Evolutionary conservation across 176 grass and related monocot species (phyloP).

Genomic region (Aegilops tauschii): DNA sequence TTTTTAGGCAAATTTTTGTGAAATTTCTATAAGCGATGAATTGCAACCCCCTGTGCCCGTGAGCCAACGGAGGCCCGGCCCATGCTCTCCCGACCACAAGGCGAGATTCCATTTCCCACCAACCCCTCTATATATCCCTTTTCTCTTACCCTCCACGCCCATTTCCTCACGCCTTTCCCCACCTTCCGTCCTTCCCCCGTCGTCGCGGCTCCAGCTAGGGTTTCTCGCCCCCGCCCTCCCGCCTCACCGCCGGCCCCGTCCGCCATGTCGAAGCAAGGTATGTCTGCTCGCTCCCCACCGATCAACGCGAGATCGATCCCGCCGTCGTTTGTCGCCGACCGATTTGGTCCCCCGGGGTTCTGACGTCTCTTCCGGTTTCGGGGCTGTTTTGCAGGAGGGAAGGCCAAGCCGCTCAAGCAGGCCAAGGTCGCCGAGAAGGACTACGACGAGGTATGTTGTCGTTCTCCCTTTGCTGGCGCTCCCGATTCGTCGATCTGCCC

Average conservation of each 20-base stretch:
- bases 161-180: not conserved
- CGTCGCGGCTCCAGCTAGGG: slow-evolving; percentile 30
- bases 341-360: not conserved
- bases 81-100: not conserved
- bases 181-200: not conserved
- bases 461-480: not conserved
- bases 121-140: not conserved
- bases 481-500: not conserved
- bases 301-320: not conserved
- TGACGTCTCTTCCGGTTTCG: slow-evolving; percentile 3
- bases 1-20: too few relatives aligned
- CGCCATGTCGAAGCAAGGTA: slow-evolving; percentile 60
- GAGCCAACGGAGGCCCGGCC: not conserved
- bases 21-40: too few relatives aligned
- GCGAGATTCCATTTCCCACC: not conserved
- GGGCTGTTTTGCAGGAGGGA: slow-evolving; percentile 58
- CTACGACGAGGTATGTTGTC: slow-evolving; percentile 52
- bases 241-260: not conserved
- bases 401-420: slow-evolving; percentile 70
- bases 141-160: not conserved
- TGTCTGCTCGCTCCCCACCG: not conserved
- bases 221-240: not conserved
- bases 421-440: slow-evolving; percentile 75
- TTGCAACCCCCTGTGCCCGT: too few relatives aligned
- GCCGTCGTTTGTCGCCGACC: not conserved